A percentile compares a stretch with the other conserved stretches of the same genome.
Conservation (phyloP, 148 eudicot species). For the Rhododendron williamsianum region DNA sequence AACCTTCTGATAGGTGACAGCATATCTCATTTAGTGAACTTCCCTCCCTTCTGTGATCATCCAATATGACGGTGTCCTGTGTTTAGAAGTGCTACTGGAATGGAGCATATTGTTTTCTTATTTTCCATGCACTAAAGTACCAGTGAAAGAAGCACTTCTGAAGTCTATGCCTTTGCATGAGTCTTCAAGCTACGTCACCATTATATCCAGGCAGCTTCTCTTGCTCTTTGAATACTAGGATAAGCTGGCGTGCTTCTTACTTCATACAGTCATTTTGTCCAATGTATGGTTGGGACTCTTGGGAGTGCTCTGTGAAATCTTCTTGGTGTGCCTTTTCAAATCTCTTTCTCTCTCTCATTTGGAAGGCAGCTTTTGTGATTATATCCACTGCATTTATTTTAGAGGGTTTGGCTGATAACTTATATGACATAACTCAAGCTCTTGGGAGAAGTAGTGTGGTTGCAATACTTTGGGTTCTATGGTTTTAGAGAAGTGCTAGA, state of each 20-base stretch:
- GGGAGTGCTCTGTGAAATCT: not conserved
- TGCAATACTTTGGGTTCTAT: not conserved
- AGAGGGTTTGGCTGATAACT: not conserved
- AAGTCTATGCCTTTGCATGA: not conserved
- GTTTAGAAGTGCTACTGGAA: not conserved
- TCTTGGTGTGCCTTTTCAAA: not conserved
- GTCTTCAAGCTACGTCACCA: not conserved
- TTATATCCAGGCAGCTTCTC: not conserved
- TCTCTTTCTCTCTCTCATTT: not conserved
- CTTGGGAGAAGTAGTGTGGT: not conserved
- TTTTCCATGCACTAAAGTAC: not conserved
- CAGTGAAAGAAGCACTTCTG: not conserved
- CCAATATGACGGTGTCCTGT: not conserved
- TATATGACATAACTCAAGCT: not conserved
- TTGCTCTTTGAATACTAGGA: not conserved
- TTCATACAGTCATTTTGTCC: not conserved
- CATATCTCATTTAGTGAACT: not conserved
- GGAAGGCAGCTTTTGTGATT: not conserved
- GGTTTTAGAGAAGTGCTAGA: not conserved
- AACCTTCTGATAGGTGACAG: not conserved
- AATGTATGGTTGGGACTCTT: not conserved
- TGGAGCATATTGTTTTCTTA: not conserved
- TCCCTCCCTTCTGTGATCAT: not conserved
- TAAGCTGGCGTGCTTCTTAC: not conserved
- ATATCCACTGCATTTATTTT: not conserved